Percentiles rank a stretch among this genome's conserved stretches.
Conservation (phyloP, 2,329 filamentous ascomycete genomes). For the Xylaria sp. region DNA sequence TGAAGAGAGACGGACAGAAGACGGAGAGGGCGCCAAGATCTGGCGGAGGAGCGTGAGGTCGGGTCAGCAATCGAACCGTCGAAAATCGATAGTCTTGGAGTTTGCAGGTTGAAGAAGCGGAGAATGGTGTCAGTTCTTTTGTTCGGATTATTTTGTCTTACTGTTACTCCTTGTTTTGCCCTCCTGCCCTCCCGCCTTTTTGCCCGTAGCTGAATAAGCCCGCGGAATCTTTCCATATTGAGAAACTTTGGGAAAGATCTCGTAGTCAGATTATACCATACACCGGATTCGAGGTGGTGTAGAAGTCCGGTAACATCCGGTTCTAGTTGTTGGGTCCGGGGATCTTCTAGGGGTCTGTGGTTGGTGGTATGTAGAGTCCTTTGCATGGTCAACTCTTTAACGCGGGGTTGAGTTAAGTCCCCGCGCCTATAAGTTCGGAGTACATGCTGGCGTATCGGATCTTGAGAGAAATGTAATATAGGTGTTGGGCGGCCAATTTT, state of each 20-base stretch:
- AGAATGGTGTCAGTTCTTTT: background rate
- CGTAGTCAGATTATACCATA: background rate
- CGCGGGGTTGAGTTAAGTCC: background rate
- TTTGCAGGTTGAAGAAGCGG: slow-evolving; percentile 4
- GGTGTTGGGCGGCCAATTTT: no score
- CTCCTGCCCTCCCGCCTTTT: slow-evolving; percentile 6
- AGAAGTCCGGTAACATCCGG: background rate
- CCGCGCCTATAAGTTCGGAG: background rate
- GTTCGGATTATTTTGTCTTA: background rate
- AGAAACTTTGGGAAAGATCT: background rate
- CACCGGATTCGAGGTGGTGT: background rate
- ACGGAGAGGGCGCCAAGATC: slow-evolving; percentile 5
- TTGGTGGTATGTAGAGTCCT: slow-evolving; percentile 14
- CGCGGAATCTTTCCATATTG: background rate
- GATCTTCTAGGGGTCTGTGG: background rate
- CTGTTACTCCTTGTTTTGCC: background rate
- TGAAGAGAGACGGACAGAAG: background rate
- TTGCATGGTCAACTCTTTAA: background rate
- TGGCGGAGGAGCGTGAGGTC: slow-evolving; percentile 2
- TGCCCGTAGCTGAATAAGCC: background rate
- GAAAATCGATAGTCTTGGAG: background rate
- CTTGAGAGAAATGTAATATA: background rate
- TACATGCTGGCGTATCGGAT: background rate
- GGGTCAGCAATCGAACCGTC: slow-evolving; percentile 26
- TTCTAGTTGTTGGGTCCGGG: slow-evolving; percentile 10